Evolutionary conservation across 192 early-diverging fungal genomes (phyloP), one percentile per base, ranked within the genome.

Genomic region (Umbelopsis isabellina): DNA sequence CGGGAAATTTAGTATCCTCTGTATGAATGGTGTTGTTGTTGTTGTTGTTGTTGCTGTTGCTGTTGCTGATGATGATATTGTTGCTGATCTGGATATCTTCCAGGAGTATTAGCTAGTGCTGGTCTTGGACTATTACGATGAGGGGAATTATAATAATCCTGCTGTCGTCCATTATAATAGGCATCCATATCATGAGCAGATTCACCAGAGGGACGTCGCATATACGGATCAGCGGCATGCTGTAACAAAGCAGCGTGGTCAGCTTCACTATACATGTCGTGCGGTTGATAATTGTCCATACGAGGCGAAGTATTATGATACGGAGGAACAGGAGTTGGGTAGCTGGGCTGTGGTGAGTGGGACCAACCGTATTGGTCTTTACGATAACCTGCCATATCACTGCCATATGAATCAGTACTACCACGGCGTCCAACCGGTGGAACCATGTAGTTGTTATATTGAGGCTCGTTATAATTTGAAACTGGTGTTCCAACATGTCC

Each of bases 331-430:
- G 55, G 55, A 4, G 55, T 18, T 15, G 27, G 55, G 55, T 61
- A 61, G 27, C 55, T 22, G 18, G 55, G 55, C 18, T 27, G 25
- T 15, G 55, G 55, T 61, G 55, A 61, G 4, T 61, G 55, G 13
- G 27, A 16, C 55, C 55, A 61, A n/a, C 55, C 27, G 55, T 30
- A 15, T 35, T 35, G 55, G 37, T 25, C 37, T 41, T 41, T 41
- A 41, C 37, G 27, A 16, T 35, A 61, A 13, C 55, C 55, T 2
- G 30, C 33, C 55, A 61, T 22, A 65, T 74, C 72, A 51, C 72
- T 74, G 12, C 37, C n/a, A 15, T 64, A 41, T 8, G 72, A 74
- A 8, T 45, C 48, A 45, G 53, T 25, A 65, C 72, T 74, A 22
- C 68, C 68, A 45, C 72, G 68, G 48, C 67, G 47, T 35, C 61